Evolutionary conservation across 202 grass and related monocot species (phyloP), one percentile per base, ranked within the genome.

Genomic region (Brachypodium distachyon): DNA sequence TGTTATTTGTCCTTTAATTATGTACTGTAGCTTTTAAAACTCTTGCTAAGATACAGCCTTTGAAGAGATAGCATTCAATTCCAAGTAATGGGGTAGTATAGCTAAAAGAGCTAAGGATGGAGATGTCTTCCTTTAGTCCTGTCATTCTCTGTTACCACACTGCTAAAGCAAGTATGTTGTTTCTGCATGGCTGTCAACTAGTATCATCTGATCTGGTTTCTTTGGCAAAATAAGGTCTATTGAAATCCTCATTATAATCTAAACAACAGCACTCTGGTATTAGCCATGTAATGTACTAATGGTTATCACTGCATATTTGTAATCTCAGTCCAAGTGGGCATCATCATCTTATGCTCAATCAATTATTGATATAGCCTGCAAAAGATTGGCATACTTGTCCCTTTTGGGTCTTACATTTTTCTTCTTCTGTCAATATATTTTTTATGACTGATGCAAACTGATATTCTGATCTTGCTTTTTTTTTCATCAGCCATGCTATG

Each of bases 401-500:
- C 29, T 28, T 27, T 47, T 50, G 19, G 2, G 49, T 59, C 17
- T 39, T 75, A 59, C 68, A 60, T 73, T 55, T 53, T 77, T 53
- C 64, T 33, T 44, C 48, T 61, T 67, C 12, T 42, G 64, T n/a
- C n/a, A 52, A 39, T 57, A 68, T 18, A 6, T 32, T 88, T 38
- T 39, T 49, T 62, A 74, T 32, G 60, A 32, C 77, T 78, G 40
- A 12, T 25, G 16, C 4, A 22, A 53, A 56, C 60, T 85, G n/a
- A 74, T 61, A 44, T 55, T 81, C 11, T 88, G 52, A 52, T 60
- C 47, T 67, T 77, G 52, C 57, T 74, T 54, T 77, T 81, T 81
- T 41, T 64, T 64, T n/a, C n/a, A 26, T 52, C 91, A 98, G 91
- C 67, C 89, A 41, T 63, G 95, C 84, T 74, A 97, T 97, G 95